These are phyloP conservation scores for Leucogyrophana mollusca DNA, from an alignment of 768 basidiomycete species.

Conservation along the genomic window DNA sequence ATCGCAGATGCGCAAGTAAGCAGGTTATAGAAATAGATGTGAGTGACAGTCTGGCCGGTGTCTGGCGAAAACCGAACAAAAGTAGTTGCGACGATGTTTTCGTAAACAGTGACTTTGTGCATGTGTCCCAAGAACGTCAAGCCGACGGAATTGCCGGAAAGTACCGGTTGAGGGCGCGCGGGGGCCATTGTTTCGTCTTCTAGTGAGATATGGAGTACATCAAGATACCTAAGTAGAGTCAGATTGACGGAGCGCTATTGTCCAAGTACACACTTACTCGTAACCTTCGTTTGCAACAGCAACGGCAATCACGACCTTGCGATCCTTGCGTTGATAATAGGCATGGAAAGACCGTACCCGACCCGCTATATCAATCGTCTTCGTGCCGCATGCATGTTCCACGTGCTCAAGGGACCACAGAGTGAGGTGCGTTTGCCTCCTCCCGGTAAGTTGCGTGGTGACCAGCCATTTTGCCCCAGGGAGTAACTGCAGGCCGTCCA, in stretches of 20 bases:
- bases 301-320: slow-evolving; percentile 20
- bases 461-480: slow-evolving; percentile 50
- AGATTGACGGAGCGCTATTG: neutral
- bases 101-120: slow-evolving; percentile 5
- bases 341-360: slow-evolving; percentile 35
- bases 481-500: slow-evolving; percentile 46
- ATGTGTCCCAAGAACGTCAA: slow-evolving; percentile 2
- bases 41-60: neutral
- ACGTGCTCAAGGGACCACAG: slow-evolving; percentile 42
- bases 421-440: slow-evolving; percentile 37
- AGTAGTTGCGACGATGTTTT: slow-evolving; percentile 5
- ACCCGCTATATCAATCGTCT: slow-evolving; percentile 24
- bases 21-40: slow-evolving; percentile 8
- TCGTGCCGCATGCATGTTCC: slow-evolving; percentile 22
- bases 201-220: slow-evolving; percentile 20
- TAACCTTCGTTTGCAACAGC: slow-evolving; percentile 10
- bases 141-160: slow-evolving; percentile 4
- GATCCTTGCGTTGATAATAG: slow-evolving; percentile 21
- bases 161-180: slow-evolving; percentile 8
- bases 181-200: slow-evolving; percentile 1
- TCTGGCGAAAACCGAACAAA: neutral
- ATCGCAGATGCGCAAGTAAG: neutral
- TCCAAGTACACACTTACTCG: slow-evolving; percentile 15
- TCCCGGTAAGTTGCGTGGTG: slow-evolving; percentile 35
- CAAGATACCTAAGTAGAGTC: slow-evolving; percentile 17